These are phyloP conservation scores for Scedosporium boydii DNA, from an alignment of 2,329 filamentous ascomycete genomes.

Conservation along the genomic window DNA sequence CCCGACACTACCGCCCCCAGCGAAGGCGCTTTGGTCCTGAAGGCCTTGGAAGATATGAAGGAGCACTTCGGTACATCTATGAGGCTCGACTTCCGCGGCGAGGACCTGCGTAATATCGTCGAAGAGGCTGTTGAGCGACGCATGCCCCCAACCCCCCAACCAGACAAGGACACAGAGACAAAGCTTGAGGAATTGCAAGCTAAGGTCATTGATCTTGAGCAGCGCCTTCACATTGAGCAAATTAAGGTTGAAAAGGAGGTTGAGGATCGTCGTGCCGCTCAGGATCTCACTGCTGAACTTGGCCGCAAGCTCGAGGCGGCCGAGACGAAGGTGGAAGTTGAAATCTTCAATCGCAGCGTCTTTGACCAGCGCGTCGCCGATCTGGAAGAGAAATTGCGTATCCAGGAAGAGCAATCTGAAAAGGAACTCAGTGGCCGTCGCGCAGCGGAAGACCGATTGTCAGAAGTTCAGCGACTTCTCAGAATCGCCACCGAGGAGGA, in stretches of 20 bases:
- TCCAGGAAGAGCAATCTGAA: conserved; percentile 55
- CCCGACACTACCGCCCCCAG: conserved; percentile 9
- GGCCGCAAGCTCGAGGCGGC: conserved; percentile 45
- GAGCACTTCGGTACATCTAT: conserved; percentile 38
- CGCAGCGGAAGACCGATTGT: conserved; percentile 60
- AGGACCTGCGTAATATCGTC: conserved; percentile 52
- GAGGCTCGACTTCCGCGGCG: conserved; percentile 32
- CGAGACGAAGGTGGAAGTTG: conserved; percentile 49
- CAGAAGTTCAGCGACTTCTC: conserved; percentile 62
- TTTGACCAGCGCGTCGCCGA: conserved; percentile 55
- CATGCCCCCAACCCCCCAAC: conserved; percentile 39
- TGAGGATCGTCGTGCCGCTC: conserved; percentile 36
- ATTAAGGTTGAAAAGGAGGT: conserved; percentile 39
- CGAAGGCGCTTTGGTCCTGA: conserved; percentile 45
- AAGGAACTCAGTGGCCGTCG: conserved; percentile 54
- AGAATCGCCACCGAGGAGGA: conserved; percentile 65
- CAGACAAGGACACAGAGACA: conserved; percentile 41
- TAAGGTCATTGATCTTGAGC: conserved; percentile 51
- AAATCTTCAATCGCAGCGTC: conserved; percentile 50
- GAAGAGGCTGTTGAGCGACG: conserved; percentile 53
- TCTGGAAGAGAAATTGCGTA: conserved; percentile 57
- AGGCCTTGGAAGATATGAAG: conserved; percentile 57
- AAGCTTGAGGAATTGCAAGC: conserved; percentile 49
- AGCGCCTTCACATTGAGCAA: conserved; percentile 40
- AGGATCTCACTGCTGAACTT: conserved; percentile 44